Percentiles rank a stretch among this genome's conserved stretches.
These are phyloP conservation scores for Xerocomus alliaceus DNA, from an alignment of 1,284 basidiomycete genomes.

Conservation along the genomic window DNA sequence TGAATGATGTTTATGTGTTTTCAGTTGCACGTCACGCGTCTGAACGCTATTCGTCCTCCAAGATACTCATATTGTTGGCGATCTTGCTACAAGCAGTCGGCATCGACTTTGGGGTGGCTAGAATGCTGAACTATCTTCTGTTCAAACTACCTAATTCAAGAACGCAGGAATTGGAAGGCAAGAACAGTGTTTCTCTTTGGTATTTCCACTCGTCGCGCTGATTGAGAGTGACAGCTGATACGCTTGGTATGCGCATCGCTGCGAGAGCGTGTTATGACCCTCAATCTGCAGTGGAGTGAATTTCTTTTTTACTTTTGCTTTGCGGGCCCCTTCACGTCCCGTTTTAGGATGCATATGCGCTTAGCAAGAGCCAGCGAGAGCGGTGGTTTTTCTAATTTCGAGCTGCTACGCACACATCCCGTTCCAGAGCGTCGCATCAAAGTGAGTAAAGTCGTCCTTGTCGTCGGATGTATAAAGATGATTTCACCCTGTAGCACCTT, in stretches of 20 bases:
- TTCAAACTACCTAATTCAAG: constrained; percentile 86
- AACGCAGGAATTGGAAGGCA: constrained; percentile 82
- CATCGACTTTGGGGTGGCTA: constrained; percentile 58
- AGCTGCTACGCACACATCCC: constrained; percentile 81
- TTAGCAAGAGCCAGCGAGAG: constrained; percentile 59
- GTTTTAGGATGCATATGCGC: constrained; percentile 69
- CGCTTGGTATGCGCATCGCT: constrained; percentile 76
- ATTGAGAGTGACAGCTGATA: constrained; percentile 61
- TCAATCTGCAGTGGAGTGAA: constrained; percentile 72
- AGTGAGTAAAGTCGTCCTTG: constrained; percentile 48
- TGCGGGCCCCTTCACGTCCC: constrained; percentile 3
- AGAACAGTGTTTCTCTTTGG: constrained; percentile 7
- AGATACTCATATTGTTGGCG: constrained; percentile 59
- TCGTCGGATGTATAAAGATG: not conserved
- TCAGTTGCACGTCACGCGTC: constrained; percentile 79
- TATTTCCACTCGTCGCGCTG: not conserved
- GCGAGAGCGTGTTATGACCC: constrained; percentile 86
- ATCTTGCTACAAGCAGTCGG: constrained; percentile 60
- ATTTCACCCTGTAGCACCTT: constrained; percentile 51
- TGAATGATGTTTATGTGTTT: constrained; percentile 9
- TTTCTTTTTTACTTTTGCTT: constrained; percentile 7
- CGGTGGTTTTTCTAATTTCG: constrained; percentile 42
- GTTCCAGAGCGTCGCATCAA: constrained; percentile 71
- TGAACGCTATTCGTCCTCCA: constrained; percentile 69
- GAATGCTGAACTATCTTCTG: constrained; percentile 58